phyloP scores from a whole-genome alignment of 768 basidiomycete species.

The Sutorius australiensis region DNA sequence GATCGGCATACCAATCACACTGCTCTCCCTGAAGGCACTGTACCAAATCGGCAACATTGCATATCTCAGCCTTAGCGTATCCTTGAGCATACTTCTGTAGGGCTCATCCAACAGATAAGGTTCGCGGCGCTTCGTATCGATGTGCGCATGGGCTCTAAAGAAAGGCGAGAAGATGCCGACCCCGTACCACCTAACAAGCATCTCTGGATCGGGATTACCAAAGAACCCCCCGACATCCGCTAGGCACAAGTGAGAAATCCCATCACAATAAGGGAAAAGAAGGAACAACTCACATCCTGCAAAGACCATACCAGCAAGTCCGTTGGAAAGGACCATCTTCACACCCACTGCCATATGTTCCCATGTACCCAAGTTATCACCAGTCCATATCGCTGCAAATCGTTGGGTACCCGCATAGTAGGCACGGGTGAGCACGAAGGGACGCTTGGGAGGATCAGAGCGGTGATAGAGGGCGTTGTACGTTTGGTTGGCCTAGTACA shows the following conservation, averaged over 20 bases:
- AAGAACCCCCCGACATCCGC: constrained; percentile 99
- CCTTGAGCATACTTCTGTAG: constrained; percentile 76
- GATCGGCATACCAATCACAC: constrained; percentile 75
- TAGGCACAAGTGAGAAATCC: constrained; percentile 33
- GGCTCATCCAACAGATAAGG: constrained; percentile 91
- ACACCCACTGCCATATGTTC: constrained; percentile 93
- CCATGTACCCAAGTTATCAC: constrained; percentile 97
- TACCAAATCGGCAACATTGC: constrained; percentile 92
- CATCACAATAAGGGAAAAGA: neutral
- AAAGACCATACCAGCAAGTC: constrained; percentile 88
- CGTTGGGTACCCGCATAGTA: constrained; percentile 96
- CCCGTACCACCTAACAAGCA: constrained; percentile 97
- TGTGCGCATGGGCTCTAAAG: constrained; percentile 97
- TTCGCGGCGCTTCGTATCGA: constrained; percentile 96
- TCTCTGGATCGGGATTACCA: constrained; percentile 90
- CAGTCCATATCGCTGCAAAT: constrained; percentile 98
- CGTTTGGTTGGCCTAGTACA: constrained; percentile 73
- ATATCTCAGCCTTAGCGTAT: constrained; percentile 79
- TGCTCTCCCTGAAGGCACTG: constrained; percentile 91
- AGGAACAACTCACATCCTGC: constrained; percentile 66
- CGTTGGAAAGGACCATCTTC: constrained; percentile 88
- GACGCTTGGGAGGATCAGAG: constrained; percentile 71
- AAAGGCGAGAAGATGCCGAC: constrained; percentile 94
- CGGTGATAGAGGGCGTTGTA: constrained; percentile 74
- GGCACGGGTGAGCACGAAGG: constrained; percentile 92